A percentile compares a stretch with the other conserved stretches of the same genome.
Evolutionary conservation across 352 stramenopile genomes (phyloP).

Genomic region (Pythium aristosporum): DNA sequence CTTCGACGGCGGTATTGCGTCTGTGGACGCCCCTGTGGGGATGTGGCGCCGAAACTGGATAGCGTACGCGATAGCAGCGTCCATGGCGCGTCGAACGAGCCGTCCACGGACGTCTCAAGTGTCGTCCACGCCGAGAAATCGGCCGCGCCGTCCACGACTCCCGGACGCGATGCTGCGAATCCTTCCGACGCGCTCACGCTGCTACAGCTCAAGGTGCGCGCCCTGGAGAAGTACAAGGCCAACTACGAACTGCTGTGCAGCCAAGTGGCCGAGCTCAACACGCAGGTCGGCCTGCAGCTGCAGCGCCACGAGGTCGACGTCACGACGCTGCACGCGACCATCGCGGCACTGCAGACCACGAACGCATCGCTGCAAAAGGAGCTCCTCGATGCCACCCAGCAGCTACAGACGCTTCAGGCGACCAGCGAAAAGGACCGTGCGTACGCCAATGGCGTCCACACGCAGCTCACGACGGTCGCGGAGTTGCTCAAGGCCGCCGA

Average conservation of each 20-base stretch:
- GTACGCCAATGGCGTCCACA: constrained; percentile 56
- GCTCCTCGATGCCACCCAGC: constrained; percentile 26
- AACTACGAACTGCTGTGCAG: constrained; percentile 79
- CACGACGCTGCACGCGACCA: constrained; percentile 38
- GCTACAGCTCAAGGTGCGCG: constrained; percentile 47
- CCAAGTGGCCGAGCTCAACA: constrained; percentile 65
- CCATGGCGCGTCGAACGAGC: constrained; percentile 5
- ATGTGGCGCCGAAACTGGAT: background rate
- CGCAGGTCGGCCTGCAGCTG: constrained; percentile 64
- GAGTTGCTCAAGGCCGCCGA: constrained; percentile 62
- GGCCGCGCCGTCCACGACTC: background rate
- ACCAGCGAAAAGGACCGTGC: constrained; percentile 42
- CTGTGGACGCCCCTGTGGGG: constrained; percentile 18
- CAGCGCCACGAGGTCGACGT: constrained; percentile 73
- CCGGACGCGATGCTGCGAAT: background rate
- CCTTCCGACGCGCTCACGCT: constrained; percentile 14
- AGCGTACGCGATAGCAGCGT: background rate
- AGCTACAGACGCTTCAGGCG: constrained; percentile 1
- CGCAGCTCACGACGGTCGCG: constrained; percentile 55
- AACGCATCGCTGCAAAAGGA: constrained; percentile 31
- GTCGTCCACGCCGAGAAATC: constrained; percentile 13
- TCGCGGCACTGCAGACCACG: constrained; percentile 34
- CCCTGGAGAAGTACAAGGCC: constrained; percentile 68
- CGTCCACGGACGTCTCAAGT: background rate
- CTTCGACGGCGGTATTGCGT: constrained; percentile 22